phyloP scores from a whole-genome alignment of 495 filamentous ascomycete species.

The Mycothermus thermophilus region DNA sequence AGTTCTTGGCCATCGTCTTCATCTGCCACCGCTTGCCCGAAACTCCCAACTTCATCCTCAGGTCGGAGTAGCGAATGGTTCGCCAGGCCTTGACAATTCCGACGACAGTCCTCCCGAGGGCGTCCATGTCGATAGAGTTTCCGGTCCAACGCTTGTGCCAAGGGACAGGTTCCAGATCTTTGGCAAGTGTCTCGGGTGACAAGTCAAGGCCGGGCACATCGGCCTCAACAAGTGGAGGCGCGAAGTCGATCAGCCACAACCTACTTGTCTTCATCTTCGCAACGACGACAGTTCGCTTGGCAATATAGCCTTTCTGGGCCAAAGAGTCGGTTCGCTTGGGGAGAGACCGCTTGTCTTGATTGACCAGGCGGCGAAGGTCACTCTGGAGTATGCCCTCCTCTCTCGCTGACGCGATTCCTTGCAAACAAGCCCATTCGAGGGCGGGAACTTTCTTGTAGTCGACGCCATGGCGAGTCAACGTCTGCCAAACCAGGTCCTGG shows the following conservation, averaged over 20 bases:
- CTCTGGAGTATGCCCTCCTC: conserved; percentile 64
- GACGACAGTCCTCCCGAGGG: conserved; percentile 32
- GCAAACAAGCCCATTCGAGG: conserved; percentile 60
- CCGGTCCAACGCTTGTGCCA: conserved; percentile 38
- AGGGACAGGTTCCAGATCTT: conserved; percentile 29
- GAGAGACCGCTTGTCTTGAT: conserved; percentile 81
- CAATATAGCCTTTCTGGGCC: conserved; percentile 67
- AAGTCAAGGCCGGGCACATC: conserved; percentile 20
- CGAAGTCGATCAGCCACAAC: conserved; percentile 48
- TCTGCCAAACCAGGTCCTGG: conserved; percentile 50
- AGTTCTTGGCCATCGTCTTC: conserved; percentile 51
- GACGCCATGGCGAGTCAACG: conserved; percentile 64
- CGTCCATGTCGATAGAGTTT: conserved; percentile 37
- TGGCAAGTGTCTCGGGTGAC: conserved; percentile 22
- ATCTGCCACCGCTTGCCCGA: conserved; percentile 47
- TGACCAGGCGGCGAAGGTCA: conserved; percentile 57
- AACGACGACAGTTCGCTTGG: conserved; percentile 56
- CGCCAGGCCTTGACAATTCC: conserved; percentile 35
- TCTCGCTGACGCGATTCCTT: conserved; percentile 63
- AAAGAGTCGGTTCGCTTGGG: conserved; percentile 67
- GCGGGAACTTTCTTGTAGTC: conserved; percentile 54
- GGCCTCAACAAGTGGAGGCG: conserved; percentile 25
- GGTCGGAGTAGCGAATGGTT: conserved; percentile 40
- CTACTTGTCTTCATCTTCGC: conserved; percentile 54
- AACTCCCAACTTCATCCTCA: conserved; percentile 47